Evolutionary conservation across 2,329 filamentous ascomycete species (phyloP).

Genomic region (Fusarium succisae): DNA sequence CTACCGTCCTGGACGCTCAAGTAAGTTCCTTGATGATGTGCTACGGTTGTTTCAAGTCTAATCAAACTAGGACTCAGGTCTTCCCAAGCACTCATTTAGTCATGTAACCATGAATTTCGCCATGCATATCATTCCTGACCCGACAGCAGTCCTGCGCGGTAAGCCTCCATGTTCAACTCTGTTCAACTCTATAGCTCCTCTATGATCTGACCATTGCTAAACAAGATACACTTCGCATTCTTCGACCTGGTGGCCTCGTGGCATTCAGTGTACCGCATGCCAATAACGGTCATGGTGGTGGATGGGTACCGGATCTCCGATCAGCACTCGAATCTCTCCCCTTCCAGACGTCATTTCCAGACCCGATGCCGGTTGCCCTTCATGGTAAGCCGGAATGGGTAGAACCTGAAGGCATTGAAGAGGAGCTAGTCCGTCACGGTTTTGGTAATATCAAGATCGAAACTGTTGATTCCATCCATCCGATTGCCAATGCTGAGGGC

Average conservation of each 20-base stretch:
- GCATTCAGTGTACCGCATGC: neutral
- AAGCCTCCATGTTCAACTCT: accelerated
- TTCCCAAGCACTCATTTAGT: neutral
- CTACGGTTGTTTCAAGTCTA: neutral
- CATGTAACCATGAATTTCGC: neutral
- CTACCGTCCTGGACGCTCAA: neutral
- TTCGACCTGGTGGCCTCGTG: neutral
- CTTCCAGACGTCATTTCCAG: neutral
- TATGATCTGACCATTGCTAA: accelerated
- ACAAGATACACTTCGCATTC: accelerated
- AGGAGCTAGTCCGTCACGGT: neutral
- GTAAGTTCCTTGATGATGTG: neutral
- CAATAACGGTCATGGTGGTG: neutral
- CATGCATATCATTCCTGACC: neutral
- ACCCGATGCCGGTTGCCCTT: neutral
- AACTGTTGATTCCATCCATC: neutral
- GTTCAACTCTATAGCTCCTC: accelerated
- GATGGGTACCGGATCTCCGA: neutral
- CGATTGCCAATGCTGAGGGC: neutral
- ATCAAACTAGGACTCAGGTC: neutral
- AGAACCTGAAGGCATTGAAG: accelerated
- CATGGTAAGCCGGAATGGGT: neutral
- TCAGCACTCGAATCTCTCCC: neutral
- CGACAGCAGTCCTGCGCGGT: neutral
- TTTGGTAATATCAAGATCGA: neutral